A percentile compares a stretch with the other conserved stretches of the same genome.
Evolutionary conservation across 352 stramenopile genomes (phyloP).

Genomic region (Globisporangium solare): DNA sequence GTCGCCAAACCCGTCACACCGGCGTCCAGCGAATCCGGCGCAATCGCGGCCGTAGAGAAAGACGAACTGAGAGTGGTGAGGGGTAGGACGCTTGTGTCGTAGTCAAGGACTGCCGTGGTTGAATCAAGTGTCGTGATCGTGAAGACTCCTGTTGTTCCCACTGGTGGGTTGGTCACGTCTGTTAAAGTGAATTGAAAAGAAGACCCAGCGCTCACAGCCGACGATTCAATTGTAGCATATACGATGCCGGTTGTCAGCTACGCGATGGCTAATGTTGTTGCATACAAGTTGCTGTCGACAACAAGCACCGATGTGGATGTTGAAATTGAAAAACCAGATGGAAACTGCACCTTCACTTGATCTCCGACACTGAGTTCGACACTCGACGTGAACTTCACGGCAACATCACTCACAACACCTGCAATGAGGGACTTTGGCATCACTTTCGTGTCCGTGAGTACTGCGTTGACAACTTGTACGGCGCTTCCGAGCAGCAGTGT

Average conservation of each 20-base stretch:
- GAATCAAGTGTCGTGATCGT: slow-evolving; percentile 20
- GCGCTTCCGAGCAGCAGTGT: slow-evolving; percentile 1
- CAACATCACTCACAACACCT: slow-evolving; percentile 16
- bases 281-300: slow-evolving; percentile 1
- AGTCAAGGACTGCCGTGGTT: slow-evolving; percentile 13
- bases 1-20: slow-evolving; percentile 21
- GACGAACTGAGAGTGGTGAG: slow-evolving; percentile 14
- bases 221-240: slow-evolving; percentile 15
- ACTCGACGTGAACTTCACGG: slow-evolving; percentile 24
- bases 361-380: slow-evolving; percentile 20
- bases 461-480: slow-evolving; percentile 8
- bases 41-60: slow-evolving; percentile 15
- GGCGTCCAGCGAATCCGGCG: slow-evolving; percentile 24
- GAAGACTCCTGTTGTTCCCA: slow-evolving; percentile 16
- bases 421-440: slow-evolving; percentile 19
- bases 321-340: slow-evolving; percentile 25
- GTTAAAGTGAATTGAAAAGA: slow-evolving; percentile 29
- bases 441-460: slow-evolving; percentile 21
- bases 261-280: slow-evolving; percentile 26
- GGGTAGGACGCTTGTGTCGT: background rate
- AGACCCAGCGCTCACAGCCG: slow-evolving; percentile 13
- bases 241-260: slow-evolving; percentile 19
- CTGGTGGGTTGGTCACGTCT: slow-evolving; percentile 28
- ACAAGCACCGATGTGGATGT: slow-evolving; percentile 10
- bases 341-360: slow-evolving; percentile 26